These are phyloP conservation scores for Barnettozyma hawaiiensis DNA, from an alignment of 1,139 yeast species.

Conservation along the genomic window DNA sequence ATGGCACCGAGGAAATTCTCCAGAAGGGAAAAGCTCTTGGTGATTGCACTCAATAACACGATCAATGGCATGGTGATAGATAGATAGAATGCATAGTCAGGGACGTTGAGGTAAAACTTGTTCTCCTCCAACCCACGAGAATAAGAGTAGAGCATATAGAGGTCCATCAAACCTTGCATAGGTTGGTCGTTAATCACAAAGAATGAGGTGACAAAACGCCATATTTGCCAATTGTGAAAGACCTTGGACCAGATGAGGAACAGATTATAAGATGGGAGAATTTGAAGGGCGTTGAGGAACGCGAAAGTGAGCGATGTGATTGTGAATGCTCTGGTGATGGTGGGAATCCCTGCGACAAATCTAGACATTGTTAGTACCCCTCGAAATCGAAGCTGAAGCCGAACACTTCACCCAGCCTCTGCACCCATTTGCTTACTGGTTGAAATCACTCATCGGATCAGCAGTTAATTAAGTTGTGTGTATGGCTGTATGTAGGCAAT, in stretches of 20 bases:
- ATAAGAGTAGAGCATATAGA: conserved; percentile 52
- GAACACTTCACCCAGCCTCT: no score
- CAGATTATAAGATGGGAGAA: conserved; percentile 25
- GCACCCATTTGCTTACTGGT: conserved; percentile 20
- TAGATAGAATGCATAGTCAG: conserved; percentile 54
- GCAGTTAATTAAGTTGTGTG: background rate
- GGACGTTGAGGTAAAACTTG: conserved; percentile 46
- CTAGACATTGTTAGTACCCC: conserved; percentile 19
- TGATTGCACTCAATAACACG: conserved; percentile 30
- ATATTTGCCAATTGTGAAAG: conserved; percentile 32
- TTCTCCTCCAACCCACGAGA: conserved; percentile 52
- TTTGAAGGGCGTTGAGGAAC: conserved; percentile 30
- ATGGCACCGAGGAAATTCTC: conserved; percentile 38
- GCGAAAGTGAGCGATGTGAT: conserved; percentile 33
- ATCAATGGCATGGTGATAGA: conserved; percentile 45
- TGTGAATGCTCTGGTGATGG: conserved; percentile 33
- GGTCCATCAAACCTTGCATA: conserved; percentile 45
- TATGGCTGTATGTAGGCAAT: no score
- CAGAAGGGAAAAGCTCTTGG: conserved; percentile 15
- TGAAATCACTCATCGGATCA: conserved; percentile 17
- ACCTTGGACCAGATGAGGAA: conserved; percentile 28
- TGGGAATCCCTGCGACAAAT: conserved; percentile 34
- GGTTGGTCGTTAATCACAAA: conserved; percentile 39
- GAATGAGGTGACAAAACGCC: conserved; percentile 46
- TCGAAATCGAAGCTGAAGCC: no score